These are phyloP conservation scores for Coemansia sp. DNA, from an alignment of 192 early-diverging fungal species.

Conservation along the genomic window DNA sequence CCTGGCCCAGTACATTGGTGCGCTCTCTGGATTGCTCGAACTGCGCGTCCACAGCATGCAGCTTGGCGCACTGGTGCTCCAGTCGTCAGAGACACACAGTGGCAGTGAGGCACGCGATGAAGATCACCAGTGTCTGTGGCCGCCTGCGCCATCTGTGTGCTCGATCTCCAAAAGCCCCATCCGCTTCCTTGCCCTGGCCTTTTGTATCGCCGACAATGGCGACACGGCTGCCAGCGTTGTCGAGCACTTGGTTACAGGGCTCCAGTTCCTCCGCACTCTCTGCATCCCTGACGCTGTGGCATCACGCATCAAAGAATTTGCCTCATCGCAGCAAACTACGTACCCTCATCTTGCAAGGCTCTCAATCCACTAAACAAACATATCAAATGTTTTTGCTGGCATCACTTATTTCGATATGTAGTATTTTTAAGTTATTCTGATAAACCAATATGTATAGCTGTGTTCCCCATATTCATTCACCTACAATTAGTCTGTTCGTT, in stretches of 20 bases:
- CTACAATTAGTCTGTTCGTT: not conserved
- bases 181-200: not conserved
- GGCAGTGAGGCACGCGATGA: not conserved
- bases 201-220: not conserved
- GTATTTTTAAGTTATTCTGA: not conserved
- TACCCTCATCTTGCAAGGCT: not conserved
- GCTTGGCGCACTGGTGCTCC: not conserved
- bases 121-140: not conserved
- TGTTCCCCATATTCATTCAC: not conserved
- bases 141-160: not conserved
- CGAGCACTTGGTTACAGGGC: not conserved
- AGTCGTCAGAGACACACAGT: not conserved
- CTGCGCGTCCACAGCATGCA: conserved; percentile 1
- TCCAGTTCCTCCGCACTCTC: not conserved
- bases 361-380: not conserved
- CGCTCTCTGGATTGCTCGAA: not conserved
- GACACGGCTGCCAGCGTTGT: not conserved
- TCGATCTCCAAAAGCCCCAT: not conserved
- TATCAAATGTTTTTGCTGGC: not conserved
- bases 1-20: conserved; percentile 1
- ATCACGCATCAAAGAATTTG: not conserved
- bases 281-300: conserved; percentile 2
- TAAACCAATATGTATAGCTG: not conserved
- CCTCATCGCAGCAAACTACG: not conserved
- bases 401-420: not conserved